Evolutionary conservation across 1,284 basidiomycete genomes (phyloP).

Genomic region (Meira nashicola): DNA sequence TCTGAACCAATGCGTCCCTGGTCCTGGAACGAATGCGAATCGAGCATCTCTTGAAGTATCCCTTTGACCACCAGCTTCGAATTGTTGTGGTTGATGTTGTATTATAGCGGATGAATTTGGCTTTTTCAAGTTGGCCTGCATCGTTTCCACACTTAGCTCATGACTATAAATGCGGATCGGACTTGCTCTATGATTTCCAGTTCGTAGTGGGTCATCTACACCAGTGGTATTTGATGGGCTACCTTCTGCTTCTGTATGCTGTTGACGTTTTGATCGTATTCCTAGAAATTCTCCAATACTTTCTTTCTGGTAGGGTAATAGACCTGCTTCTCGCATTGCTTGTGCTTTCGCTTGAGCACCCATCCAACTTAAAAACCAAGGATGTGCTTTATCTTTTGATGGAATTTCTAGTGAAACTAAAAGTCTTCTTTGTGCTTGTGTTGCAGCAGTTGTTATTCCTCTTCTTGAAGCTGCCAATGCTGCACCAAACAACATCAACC

Average conservation of each 20-base stretch:
- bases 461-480: constrained; percentile 33
- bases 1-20: constrained; percentile 87
- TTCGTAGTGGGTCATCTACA: constrained; percentile 50
- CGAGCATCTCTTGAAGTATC: constrained; percentile 50
- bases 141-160: constrained; percentile 88
- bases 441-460: constrained; percentile 66
- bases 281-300: constrained; percentile 40
- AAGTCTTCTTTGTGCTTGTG: constrained; percentile 76
- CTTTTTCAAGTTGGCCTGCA: not conserved
- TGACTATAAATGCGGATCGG: constrained; percentile 59
- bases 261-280: constrained; percentile 15
- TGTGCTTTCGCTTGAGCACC: constrained; percentile 58
- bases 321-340: constrained; percentile 36
- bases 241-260: not conserved
- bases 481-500: constrained; percentile 49
- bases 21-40: constrained; percentile 91
- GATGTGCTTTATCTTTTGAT: constrained; percentile 88
- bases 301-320: constrained; percentile 30
- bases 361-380: constrained; percentile 98
- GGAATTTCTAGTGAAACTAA: constrained; percentile 94
- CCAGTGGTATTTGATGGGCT: not conserved
- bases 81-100: constrained; percentile 23
- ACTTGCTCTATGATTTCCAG: constrained; percentile 47
- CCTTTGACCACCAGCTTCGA: not conserved
- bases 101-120: not conserved